Conservation (phyloP, 345 rosid species). For the Salix brachista region DNA sequence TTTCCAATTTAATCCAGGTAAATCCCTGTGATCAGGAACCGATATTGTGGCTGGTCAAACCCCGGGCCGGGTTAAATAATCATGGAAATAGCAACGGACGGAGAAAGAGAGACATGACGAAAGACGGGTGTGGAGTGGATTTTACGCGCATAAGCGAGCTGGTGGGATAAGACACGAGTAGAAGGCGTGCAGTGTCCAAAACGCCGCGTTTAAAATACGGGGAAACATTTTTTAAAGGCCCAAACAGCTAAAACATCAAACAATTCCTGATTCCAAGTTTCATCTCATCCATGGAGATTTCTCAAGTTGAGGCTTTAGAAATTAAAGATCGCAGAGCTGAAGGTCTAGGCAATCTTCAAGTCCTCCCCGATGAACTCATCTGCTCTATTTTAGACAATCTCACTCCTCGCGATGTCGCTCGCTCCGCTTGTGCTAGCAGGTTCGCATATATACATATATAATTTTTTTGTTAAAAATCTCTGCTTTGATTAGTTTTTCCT, state of each 20-base stretch:
- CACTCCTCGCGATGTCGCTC: conserved; percentile 66
- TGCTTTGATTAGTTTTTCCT: neutral
- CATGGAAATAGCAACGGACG: neutral
- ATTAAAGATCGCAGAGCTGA: conserved; percentile 60
- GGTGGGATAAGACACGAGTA: neutral
- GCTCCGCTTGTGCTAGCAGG: conserved; percentile 94
- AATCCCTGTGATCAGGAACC: too few species aligned
- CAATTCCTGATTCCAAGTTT: neutral
- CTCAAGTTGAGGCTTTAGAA: conserved; percentile 20
- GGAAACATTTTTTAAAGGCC: neutral
- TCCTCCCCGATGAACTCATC: conserved; percentile 71
- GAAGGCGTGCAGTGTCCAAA: neutral
- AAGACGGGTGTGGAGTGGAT: neutral
- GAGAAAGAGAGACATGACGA: neutral
- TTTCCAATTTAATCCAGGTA: too few species aligned
- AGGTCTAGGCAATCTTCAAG: conserved; percentile 60
- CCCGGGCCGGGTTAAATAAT: too few species aligned
- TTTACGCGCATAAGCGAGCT: neutral
- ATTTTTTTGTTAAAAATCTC: neutral
- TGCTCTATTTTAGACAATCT: conserved; percentile 58
- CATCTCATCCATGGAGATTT: conserved; percentile 32
- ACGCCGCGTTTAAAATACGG: neutral
- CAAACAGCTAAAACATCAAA: neutral
- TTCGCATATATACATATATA: conserved; percentile 10
- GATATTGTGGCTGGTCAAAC: too few species aligned